phyloP scores from a whole-genome alignment of 2,329 filamentous ascomycete genomes.

The Talaromyces sp. region DNA sequence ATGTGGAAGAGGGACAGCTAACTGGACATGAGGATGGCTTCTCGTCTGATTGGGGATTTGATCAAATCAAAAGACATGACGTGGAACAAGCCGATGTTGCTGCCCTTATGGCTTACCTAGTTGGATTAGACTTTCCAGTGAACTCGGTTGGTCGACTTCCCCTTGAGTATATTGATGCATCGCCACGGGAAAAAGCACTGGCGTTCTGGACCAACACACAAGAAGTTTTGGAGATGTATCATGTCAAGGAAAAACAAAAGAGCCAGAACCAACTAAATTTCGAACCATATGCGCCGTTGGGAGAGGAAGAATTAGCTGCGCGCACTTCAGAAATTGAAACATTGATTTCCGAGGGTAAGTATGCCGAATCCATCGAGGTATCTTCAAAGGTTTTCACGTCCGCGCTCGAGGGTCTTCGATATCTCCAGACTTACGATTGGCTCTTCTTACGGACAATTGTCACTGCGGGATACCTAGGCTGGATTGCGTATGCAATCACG shows the following conservation, averaged over 20 bases:
- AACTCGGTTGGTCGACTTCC: conserved; percentile 95
- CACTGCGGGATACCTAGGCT: conserved; percentile 85
- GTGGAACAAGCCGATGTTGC: conserved; percentile 92
- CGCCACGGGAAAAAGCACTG: conserved; percentile 70
- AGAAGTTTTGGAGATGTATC: conserved; percentile 91
- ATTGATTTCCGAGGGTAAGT: conserved; percentile 61
- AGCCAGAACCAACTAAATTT: conserved; percentile 69
- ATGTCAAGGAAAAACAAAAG: conserved; percentile 85
- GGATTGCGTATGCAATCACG: conserved; percentile 88
- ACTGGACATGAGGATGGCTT: conserved; percentile 82
- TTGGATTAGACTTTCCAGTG: conserved; percentile 82
- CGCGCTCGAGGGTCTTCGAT: conserved; percentile 76
- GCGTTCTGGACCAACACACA: conserved; percentile 79
- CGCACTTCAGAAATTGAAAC: conserved; percentile 63
- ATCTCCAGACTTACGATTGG: conserved; percentile 98
- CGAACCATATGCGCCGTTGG: conserved; percentile 66
- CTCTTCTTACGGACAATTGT: conserved; percentile 85
- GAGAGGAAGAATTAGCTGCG: conserved; percentile 57
- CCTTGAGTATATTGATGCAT: conserved; percentile 70
- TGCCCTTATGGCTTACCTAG: conserved; percentile 89
- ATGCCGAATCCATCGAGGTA: conserved; percentile 72
- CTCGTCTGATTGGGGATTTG: conserved; percentile 81
- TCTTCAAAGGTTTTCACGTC: conserved; percentile 71
- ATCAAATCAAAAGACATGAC: conserved; percentile 78
- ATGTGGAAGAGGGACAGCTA: conserved; percentile 52